These are phyloP conservation scores for Claviceps spartinae DNA, from an alignment of 2,329 filamentous ascomycete species.

Conservation along the genomic window DNA sequence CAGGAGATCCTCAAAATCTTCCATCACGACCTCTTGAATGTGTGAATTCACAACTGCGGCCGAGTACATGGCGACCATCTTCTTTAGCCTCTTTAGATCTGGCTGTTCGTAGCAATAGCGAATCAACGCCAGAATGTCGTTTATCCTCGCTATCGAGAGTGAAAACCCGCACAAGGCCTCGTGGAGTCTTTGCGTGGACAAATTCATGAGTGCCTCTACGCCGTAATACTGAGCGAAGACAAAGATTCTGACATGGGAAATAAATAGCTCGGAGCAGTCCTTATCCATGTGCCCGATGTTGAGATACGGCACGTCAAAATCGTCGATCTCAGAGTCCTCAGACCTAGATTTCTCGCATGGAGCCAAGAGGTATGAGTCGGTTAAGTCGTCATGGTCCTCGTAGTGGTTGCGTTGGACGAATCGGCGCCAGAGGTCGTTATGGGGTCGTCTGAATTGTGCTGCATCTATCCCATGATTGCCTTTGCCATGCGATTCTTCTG, in stretches of 20 bases:
- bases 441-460: too few species aligned
- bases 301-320: background rate
- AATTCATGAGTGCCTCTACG: background rate
- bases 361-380: too few species aligned
- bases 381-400: too few species aligned
- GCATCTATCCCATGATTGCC: accelerated
- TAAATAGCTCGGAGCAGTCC: background rate
- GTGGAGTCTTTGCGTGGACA: background rate
- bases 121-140: background rate
- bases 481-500: too few species aligned
- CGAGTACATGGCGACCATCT: background rate
- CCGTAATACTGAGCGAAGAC: background rate
- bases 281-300: background rate
- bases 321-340: too few species aligned
- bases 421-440: too few species aligned
- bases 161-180: background rate
- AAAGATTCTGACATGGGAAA: background rate
- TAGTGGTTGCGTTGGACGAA: too few species aligned
- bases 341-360: too few species aligned
- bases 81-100: background rate
- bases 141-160: background rate
- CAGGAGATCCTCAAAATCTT: too few species aligned
- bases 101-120: background rate
- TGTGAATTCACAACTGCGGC: too few species aligned
- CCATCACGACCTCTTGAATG: too few species aligned